Evolutionary conservation across 2,329 filamentous ascomycete species (phyloP).

Genomic region (Cylindrodendrum hubeiense): DNA sequence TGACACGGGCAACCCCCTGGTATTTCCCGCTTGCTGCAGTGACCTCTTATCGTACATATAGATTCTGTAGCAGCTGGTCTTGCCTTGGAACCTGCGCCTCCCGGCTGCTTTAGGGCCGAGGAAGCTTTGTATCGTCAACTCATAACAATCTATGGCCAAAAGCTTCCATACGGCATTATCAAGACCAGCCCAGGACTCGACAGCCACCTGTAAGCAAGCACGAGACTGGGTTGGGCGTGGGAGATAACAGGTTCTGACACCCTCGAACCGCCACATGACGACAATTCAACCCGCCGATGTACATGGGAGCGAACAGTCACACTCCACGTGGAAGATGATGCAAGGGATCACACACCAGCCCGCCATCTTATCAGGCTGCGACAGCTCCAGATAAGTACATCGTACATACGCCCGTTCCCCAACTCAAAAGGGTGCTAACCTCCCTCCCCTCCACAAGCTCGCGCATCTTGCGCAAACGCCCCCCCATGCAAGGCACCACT

Average conservation of each 20-base stretch:
- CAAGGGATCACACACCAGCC: constrained; percentile 1
- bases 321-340: neutral
- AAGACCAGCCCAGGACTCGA: neutral
- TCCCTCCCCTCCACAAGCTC: neutral
- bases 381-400: neutral
- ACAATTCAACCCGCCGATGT: neutral
- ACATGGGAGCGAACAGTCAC: neutral
- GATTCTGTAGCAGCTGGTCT: too few relatives aligned
- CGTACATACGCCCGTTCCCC: neutral
- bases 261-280: neutral
- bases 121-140: neutral
- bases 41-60: neutral
- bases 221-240: neutral
- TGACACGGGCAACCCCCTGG: neutral
- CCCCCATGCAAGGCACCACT: constrained; percentile 25
- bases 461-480: neutral
- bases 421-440: neutral
- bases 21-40: too few relatives aligned
- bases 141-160: neutral
- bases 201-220: neutral
- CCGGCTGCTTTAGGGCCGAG: too few relatives aligned
- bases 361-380: neutral
- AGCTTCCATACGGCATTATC: neutral
- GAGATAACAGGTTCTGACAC: neutral
- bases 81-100: too few relatives aligned